Conservation (phyloP, 1,139 yeast genomes). For the Pichia sp. region DNA sequence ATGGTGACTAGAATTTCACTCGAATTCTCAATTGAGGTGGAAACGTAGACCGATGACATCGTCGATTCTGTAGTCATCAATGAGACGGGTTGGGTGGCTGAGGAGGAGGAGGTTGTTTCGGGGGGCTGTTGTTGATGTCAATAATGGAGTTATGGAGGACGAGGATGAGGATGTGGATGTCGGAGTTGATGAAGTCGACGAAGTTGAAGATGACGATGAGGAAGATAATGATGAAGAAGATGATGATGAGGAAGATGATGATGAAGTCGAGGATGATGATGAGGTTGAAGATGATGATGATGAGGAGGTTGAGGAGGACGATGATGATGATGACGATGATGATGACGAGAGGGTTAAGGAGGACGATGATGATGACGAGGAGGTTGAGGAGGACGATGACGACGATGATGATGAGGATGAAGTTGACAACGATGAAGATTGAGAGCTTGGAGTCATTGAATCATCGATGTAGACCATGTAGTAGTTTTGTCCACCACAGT, state of each 20-base stretch:
- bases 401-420: slow-evolving; percentile 21
- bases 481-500: slow-evolving; percentile 59
- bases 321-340: slow-evolving; percentile 13
- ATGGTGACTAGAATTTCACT: slow-evolving; percentile 21
- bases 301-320: slow-evolving; percentile 15
- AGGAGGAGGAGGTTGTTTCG: not conserved
- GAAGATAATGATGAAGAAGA: slow-evolving; percentile 19
- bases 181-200: slow-evolving; percentile 13
- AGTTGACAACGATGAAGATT: slow-evolving; percentile 13
- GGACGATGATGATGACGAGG: slow-evolving; percentile 19
- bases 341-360: slow-evolving; percentile 27
- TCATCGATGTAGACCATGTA: slow-evolving; percentile 45
- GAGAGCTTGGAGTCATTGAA: slow-evolving; percentile 17
- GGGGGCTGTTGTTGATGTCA: slow-evolving; percentile 5
- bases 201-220: slow-evolving; percentile 11
- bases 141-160: not conserved
- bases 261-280: slow-evolving; percentile 23
- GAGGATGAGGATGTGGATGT: slow-evolving; percentile 18
- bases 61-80: slow-evolving; percentile 2
- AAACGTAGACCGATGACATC: slow-evolving; percentile 21
- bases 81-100: not conserved
- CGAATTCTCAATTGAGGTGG: slow-evolving; percentile 27
- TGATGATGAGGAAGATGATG: slow-evolving; percentile 6
- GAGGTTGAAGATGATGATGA: slow-evolving; percentile 20
- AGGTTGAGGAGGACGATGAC: slow-evolving; percentile 19